These are phyloP conservation scores for Hibiscus tridactylites DNA, from an alignment of 345 rosid species.

Conservation along the genomic window DNA sequence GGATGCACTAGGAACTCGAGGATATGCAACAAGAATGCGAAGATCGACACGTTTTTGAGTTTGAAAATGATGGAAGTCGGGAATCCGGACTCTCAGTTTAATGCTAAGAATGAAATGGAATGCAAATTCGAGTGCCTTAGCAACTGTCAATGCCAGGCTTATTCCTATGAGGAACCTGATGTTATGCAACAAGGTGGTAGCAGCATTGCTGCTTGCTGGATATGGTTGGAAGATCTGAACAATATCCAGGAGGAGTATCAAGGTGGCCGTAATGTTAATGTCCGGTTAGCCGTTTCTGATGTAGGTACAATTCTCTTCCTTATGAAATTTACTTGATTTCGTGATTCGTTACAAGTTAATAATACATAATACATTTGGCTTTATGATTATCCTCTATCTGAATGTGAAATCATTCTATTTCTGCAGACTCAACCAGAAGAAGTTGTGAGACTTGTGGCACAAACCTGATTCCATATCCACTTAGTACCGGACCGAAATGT, in stretches of 20 bases:
- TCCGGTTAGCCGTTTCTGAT: constrained; percentile 38
- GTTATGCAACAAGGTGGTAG: constrained; percentile 3
- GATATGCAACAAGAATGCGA: constrained; percentile 27
- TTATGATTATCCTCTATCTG: neutral
- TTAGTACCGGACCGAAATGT: constrained; percentile 46
- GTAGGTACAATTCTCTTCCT: constrained; percentile 29
- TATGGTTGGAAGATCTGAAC: constrained; percentile 48
- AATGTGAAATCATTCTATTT: neutral
- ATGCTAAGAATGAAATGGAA: constrained; percentile 25
- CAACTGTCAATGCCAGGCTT: constrained; percentile 55
- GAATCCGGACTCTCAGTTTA: constrained; percentile 32
- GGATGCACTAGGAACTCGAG: constrained; percentile 40
- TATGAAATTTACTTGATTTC: neutral
- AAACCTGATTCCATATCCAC: constrained; percentile 49
- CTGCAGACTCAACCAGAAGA: constrained; percentile 32
- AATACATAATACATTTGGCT: neutral
- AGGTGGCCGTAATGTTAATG: constrained; percentile 28
- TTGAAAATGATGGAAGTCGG: constrained; percentile 49
- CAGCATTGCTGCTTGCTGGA: constrained; percentile 35
- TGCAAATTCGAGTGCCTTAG: constrained; percentile 46
- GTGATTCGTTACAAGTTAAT: neutral
- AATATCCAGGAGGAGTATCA: constrained; percentile 41
- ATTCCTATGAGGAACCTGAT: constrained; percentile 33
- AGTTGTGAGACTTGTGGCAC: constrained; percentile 45
- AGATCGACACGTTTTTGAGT: constrained; percentile 33